Evolutionary conservation across 352 stramenopile species (phyloP).

Genomic region (Globisporangium polare): DNA sequence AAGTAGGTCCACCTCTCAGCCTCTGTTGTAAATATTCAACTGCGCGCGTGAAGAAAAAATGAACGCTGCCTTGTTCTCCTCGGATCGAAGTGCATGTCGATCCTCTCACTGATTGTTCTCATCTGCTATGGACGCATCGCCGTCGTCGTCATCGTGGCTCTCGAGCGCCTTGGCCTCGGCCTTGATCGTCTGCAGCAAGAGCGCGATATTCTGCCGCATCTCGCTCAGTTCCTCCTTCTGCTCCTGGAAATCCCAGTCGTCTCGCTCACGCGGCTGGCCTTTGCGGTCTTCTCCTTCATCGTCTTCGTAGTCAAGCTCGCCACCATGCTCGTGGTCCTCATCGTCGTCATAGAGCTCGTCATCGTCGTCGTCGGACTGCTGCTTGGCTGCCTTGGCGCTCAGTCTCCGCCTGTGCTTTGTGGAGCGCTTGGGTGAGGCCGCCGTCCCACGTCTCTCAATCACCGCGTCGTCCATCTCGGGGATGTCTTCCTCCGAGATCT

Average conservation of each 20-base stretch:
- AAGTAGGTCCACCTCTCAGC: too few relatives aligned
- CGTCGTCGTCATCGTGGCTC: constrained; percentile 1
- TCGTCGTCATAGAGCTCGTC: constrained; percentile 21
- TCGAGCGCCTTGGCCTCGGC: constrained; percentile 49
- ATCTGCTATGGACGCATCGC: background rate
- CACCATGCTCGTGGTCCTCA: constrained; percentile 23
- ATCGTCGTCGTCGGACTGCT: constrained; percentile 30
- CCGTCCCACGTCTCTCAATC: background rate
- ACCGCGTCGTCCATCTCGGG: constrained; percentile 36
- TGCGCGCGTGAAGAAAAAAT: too few relatives aligned
- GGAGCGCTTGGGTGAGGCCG: constrained; percentile 8
- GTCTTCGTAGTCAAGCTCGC: constrained; percentile 19
- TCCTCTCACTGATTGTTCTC: constrained; percentile 11
- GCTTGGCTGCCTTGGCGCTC: constrained; percentile 26
- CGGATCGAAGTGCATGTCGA: too few relatives aligned
- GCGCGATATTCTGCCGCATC: constrained; percentile 60
- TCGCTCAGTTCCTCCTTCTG: constrained; percentile 57
- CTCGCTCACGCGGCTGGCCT: constrained; percentile 16
- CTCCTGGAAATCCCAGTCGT: constrained; percentile 53
- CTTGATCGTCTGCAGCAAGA: constrained; percentile 57
- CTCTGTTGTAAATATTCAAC: too few relatives aligned
- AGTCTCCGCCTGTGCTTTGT: constrained; percentile 1
- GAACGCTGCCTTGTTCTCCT: too few relatives aligned
- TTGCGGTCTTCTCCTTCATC: constrained; percentile 20
- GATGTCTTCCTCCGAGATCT: constrained; percentile 75